These are phyloP conservation scores for Talaromyces sp. DNA, from an alignment of 2,329 filamentous ascomycete genomes.

Conservation along the genomic window DNA sequence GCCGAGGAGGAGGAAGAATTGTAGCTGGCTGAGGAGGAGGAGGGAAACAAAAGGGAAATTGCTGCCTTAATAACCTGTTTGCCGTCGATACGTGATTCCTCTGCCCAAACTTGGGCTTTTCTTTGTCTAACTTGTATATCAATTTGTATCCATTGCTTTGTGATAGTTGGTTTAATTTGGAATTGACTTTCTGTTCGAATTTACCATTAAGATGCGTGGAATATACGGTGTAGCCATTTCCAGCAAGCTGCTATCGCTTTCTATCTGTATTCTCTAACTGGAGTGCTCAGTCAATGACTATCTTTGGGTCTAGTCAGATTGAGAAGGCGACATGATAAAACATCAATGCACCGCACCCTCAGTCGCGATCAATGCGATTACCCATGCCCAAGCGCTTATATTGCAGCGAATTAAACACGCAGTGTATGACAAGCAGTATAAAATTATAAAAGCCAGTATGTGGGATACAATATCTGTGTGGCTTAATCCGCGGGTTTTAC, in stretches of 20 bases:
- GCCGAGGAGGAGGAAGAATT: constrained; percentile 18
- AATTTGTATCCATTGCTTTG: background rate
- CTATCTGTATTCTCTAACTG: too few relatives aligned
- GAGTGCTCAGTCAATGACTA: background rate
- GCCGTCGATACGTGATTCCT: background rate
- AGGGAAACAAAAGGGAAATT: background rate
- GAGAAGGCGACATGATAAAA: background rate
- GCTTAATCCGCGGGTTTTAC: too few relatives aligned
- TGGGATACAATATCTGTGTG: too few relatives aligned
- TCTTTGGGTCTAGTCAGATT: background rate
- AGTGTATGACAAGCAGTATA: background rate
- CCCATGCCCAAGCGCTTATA: background rate
- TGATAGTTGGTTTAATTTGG: background rate
- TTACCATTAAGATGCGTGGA: background rate
- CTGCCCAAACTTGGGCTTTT: background rate
- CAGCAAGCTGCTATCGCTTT: too few relatives aligned
- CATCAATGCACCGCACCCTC: background rate
- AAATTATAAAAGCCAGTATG: too few relatives aligned
- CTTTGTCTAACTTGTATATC: background rate
- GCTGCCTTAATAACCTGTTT: background rate
- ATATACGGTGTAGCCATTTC: too few relatives aligned
- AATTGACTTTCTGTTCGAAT: background rate
- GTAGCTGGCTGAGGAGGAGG: background rate
- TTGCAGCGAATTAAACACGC: background rate
- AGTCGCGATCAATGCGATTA: background rate